Evolutionary conservation across 345 rosid genomes (phyloP), one percentile per base, ranked within the genome.

Genomic region (Trapa incisa): DNA sequence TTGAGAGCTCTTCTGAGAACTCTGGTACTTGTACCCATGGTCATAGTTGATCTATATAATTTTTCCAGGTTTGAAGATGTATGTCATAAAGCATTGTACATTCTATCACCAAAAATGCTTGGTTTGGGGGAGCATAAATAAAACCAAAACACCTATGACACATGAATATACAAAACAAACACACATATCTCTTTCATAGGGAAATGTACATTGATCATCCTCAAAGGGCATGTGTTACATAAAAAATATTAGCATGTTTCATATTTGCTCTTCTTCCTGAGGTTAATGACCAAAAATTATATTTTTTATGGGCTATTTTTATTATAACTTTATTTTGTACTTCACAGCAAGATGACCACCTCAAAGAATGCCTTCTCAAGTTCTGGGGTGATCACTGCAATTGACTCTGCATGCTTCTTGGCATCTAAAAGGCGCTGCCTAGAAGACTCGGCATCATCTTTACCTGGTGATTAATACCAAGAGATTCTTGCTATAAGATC

Each of bases 371-470:
- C 86, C 79, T 78, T 82, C 72, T 75, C 84, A 72, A 90, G 94
- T 73, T 85, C 88, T 56, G 96, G 89, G 71, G 97, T 93, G 67
- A 93, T 84, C 64, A 67, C 36, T 22, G 94, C 84, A 73, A 90
- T 72, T 47, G 94, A 83, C 80, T 93, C 97, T 69, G 98, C 97
- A 67, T 78, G 71, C 72, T 76, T 81, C 84, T 93, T 93, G 67
- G 97, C 97, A 72, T 80, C 78, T 71, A 81, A 69, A 47, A 93
- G 88, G 71, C 68, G 79, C 66, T 64, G 66, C 71, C 79, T 81
- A 72, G 67, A 70, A 47, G 67, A 79, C 73, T 88, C 89, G 68
- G 81, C 83, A 69, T 83, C 89, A 72, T 87, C 77, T 75, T 86
- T 82, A 78, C 91, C 95, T 88, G 54, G 60, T 45, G n/a, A 76